phyloP scores from a whole-genome alignment of 441 rosid species.

The Eutrema salsugineum region DNA sequence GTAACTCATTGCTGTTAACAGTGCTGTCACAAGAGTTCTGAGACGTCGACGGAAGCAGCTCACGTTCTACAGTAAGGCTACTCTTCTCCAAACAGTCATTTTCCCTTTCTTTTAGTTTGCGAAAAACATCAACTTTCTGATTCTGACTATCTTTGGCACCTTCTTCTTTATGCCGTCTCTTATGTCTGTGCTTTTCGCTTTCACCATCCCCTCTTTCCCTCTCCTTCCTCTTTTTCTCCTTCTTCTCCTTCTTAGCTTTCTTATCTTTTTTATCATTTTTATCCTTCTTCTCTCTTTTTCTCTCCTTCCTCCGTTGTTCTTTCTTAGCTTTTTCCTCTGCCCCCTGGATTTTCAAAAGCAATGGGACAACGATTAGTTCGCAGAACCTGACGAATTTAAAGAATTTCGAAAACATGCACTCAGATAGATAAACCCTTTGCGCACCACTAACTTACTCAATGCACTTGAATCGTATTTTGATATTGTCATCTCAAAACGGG shows the following conservation, averaged over 20 bases:
- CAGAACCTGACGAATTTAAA: background rate
- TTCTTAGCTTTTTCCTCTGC: constrained; percentile 41
- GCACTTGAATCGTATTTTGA: background rate
- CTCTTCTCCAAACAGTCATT: constrained; percentile 49
- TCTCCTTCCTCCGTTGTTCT: constrained; percentile 36
- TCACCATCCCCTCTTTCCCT: constrained; percentile 31
- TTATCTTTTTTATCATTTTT: constrained; percentile 38
- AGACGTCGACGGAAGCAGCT: constrained; percentile 45
- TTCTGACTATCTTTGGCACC: constrained; percentile 21
- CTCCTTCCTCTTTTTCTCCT: constrained; percentile 40
- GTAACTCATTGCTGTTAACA: constrained; percentile 41
- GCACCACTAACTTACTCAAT: background rate
- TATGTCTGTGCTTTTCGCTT: constrained; percentile 38
- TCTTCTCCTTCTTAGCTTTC: constrained; percentile 28
- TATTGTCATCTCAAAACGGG: background rate
- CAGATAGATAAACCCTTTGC: background rate
- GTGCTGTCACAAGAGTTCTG: constrained; percentile 63
- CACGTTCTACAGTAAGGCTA: constrained; percentile 55
- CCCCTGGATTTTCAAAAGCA: constrained; percentile 35
- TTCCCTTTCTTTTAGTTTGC: constrained; percentile 30
- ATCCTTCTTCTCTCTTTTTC: constrained; percentile 31
- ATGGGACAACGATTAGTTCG: constrained; percentile 19
- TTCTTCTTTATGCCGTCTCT: constrained; percentile 48
- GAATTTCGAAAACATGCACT: background rate
- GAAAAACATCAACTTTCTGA: background rate